These are phyloP conservation scores for Apostasia ramifera DNA, from an alignment of 106 monocot species.

Conservation along the genomic window DNA sequence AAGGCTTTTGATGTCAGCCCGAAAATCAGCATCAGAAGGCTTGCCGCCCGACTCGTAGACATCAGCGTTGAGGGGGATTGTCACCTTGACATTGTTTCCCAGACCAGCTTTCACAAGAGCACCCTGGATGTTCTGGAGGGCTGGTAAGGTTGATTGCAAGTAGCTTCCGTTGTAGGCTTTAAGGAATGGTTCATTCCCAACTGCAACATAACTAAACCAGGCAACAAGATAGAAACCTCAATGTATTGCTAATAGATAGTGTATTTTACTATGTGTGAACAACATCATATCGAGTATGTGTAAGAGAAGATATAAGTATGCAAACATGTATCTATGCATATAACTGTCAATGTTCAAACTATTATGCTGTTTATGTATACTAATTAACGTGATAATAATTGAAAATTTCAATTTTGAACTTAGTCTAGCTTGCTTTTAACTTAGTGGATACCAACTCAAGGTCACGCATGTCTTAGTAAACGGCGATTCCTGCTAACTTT, in stretches of 20 bases:
- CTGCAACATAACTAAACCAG: constrained; percentile 50
- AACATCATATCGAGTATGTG: too few relatives aligned
- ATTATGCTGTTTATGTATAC: too few relatives aligned
- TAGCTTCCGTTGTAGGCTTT: constrained; percentile 45
- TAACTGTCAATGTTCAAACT: not conserved
- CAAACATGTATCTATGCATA: too few relatives aligned
- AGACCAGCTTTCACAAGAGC: constrained; percentile 78
- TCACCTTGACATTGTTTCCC: constrained; percentile 60
- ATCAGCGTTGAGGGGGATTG: constrained; percentile 78
- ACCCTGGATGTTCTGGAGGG: constrained; percentile 79
- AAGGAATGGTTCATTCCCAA: constrained; percentile 72
- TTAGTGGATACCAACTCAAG: too few relatives aligned
- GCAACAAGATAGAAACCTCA: not conserved
- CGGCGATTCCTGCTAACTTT: too few relatives aligned
- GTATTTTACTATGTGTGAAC: not conserved
- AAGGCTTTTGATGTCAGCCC: constrained; percentile 63
- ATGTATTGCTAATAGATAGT: not conserved
- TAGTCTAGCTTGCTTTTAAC: too few relatives aligned
- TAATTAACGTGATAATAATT: not conserved
- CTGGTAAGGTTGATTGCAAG: constrained; percentile 47
- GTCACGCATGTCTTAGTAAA: too few relatives aligned
- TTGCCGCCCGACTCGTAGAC: constrained; percentile 56
- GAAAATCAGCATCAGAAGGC: constrained; percentile 84
- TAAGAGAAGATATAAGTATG: too few relatives aligned
- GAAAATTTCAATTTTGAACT: not conserved